These are phyloP conservation scores for Phytophthora hybrid DNA, from an alignment of 352 stramenopile species.

Conservation along the genomic window DNA sequence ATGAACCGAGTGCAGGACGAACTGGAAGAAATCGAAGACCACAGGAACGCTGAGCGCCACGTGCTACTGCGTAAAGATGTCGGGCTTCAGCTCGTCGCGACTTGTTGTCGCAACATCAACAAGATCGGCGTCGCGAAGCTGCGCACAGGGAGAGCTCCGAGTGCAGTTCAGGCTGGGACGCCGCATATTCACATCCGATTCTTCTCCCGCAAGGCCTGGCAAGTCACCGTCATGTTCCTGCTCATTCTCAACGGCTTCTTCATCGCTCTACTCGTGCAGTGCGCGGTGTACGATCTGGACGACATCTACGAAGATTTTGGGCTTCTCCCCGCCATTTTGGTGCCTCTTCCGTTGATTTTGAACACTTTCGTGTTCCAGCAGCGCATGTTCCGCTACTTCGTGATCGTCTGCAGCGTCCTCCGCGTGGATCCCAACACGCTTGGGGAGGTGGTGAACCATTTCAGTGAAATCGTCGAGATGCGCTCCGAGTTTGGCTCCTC, in stretches of 20 bases:
- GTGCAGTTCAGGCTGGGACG: slow-evolving; percentile 17
- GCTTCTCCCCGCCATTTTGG: slow-evolving; percentile 34
- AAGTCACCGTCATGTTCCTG: slow-evolving; percentile 63
- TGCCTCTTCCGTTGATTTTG: slow-evolving; percentile 51
- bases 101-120: slow-evolving; percentile 27
- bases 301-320: slow-evolving; percentile 42
- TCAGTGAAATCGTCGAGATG: slow-evolving; percentile 62
- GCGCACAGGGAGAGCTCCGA: slow-evolving; percentile 5
- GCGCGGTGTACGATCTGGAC: slow-evolving; percentile 54
- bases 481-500: slow-evolving; percentile 53
- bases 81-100: slow-evolving; percentile 31
- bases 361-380: slow-evolving; percentile 69
- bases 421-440: slow-evolving; percentile 57
- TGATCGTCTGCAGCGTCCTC: slow-evolving; percentile 61
- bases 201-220: slow-evolving; percentile 69
- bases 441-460: slow-evolving; percentile 62
- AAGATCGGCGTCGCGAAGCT: slow-evolving; percentile 2
- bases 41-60: slow-evolving; percentile 18
- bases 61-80: slow-evolving; percentile 27
- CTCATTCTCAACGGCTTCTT: slow-evolving; percentile 78
- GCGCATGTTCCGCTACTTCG: slow-evolving; percentile 65
- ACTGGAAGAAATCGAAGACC: slow-evolving; percentile 31
- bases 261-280: slow-evolving; percentile 64
- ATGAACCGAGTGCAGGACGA: slow-evolving; percentile 35
- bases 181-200: slow-evolving; percentile 42